These are phyloP conservation scores for Citropsis articulata DNA, from an alignment of 345 rosid species.

Conservation along the genomic window DNA sequence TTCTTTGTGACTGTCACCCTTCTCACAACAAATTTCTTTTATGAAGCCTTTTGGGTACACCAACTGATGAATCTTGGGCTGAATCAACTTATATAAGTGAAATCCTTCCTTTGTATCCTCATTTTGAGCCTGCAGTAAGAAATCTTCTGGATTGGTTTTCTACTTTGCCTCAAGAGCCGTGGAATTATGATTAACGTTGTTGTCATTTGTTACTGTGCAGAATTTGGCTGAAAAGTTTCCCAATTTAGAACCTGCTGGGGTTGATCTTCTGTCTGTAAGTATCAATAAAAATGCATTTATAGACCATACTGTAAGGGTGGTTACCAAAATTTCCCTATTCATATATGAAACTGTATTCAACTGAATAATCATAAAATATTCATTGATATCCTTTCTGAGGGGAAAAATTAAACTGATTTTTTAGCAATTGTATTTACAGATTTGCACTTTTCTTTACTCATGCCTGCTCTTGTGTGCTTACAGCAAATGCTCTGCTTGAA, in stretches of 20 bases:
- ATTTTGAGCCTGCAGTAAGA: background rate
- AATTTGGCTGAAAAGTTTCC: background rate
- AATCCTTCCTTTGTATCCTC: background rate
- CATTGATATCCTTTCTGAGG: background rate
- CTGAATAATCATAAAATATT: background rate
- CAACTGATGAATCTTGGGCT: background rate
- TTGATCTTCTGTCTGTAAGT: constrained; percentile 5
- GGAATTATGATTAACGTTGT: background rate
- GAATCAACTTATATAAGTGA: background rate
- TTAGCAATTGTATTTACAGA: background rate
- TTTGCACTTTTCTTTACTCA: background rate
- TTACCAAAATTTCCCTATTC: background rate
- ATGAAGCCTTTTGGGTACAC: constrained; percentile 9
- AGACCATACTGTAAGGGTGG: background rate
- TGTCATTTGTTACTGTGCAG: background rate
- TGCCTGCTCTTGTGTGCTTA: background rate
- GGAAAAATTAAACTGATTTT: background rate
- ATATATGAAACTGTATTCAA: background rate
- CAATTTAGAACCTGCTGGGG: background rate
- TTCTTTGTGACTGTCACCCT: background rate
- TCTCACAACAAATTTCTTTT: background rate
- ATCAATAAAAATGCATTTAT: background rate
- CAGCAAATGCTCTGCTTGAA: constrained; percentile 3
- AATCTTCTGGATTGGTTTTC: background rate
- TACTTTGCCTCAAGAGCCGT: background rate